These are phyloP conservation scores for Arabidopsis thaliana DNA, from an alignment of 345 rosid species.

Conservation along the genomic window TAIR10.1 NC_003074.8:21414501-21415000, in stretches of 20 bases:
- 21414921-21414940: neutral
- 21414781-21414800: neutral
- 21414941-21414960: neutral
- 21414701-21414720: slow-evolving; percentile 23
- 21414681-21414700: slow-evolving; percentile 12
- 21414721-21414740: neutral
- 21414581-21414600: slow-evolving; percentile 11
- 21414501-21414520: neutral
- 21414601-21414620: neutral
- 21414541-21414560: neutral
- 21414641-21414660: slow-evolving; percentile 18
- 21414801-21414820: neutral
- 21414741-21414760: neutral
- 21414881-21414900: too few species aligned
- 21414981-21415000: neutral
- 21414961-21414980: neutral
- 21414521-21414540: slow-evolving; percentile 10
- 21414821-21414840: too few species aligned
- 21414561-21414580: neutral
- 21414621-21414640: neutral
- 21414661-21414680: slow-evolving; percentile 24
- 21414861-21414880: too few species aligned
- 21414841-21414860: too few species aligned
- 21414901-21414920: too few species aligned
- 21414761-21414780: slow-evolving; percentile 4